Conservation (phyloP, 306 rosid genomes). For the Acacia melanoxylon region DNA sequence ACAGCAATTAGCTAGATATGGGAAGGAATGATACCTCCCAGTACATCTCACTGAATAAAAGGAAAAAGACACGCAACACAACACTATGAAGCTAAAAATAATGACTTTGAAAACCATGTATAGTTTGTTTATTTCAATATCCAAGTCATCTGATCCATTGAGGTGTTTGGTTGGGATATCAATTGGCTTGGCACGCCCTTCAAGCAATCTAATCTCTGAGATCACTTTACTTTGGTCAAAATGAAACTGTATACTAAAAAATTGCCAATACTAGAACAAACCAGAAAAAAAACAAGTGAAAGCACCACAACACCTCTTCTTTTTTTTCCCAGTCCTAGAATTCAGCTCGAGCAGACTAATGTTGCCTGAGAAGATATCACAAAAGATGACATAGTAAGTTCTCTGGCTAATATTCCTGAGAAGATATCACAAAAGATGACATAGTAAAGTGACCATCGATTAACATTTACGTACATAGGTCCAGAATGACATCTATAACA, state of each 20-base stretch:
- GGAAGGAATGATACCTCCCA: slow-evolving; percentile 76
- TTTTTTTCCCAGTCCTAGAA: slow-evolving; percentile 99
- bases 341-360: slow-evolving; percentile 95
- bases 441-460: background rate
- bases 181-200: slow-evolving; percentile 93
- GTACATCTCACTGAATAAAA: slow-evolving; percentile 22
- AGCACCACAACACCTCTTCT: slow-evolving; percentile 78
- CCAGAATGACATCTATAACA: background rate
- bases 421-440: slow-evolving; percentile 25
- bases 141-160: slow-evolving; percentile 77
- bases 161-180: slow-evolving; percentile 88
- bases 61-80: slow-evolving; percentile 7
- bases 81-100: background rate
- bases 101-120: slow-evolving; percentile 91
- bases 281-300: slow-evolving; percentile 8
- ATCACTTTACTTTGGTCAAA: slow-evolving; percentile 97
- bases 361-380: slow-evolving; percentile 54
- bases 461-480: background rate
- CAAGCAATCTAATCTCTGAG: slow-evolving; percentile 96
- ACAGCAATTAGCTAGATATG: slow-evolving; percentile 15
- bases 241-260: slow-evolving; percentile 69
- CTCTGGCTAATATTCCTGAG: slow-evolving; percentile 89
- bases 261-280: slow-evolving; percentile 21
- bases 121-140: slow-evolving; percentile 88
- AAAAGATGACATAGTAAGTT: slow-evolving; percentile 34